Evolutionary conservation across 352 stramenopile genomes (phyloP).

Genomic region (Elongisporangium senticosum): DNA sequence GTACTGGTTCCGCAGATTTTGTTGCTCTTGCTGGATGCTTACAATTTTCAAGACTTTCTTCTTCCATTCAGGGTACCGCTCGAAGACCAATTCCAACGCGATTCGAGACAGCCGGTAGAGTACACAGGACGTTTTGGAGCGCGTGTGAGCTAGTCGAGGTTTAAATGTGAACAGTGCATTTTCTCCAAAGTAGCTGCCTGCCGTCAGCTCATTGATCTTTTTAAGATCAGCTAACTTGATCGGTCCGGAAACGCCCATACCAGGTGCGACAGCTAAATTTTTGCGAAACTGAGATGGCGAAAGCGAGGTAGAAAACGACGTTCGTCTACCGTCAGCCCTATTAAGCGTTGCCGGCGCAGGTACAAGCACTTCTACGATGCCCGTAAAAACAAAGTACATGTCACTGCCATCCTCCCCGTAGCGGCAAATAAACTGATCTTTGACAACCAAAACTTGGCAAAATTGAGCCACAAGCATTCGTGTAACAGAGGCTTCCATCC

Average conservation of each 20-base stretch:
- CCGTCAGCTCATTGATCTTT: constrained; percentile 53
- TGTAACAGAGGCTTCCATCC: constrained; percentile 43
- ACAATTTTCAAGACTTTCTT: constrained; percentile 48
- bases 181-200: constrained; percentile 54
- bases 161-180: constrained; percentile 5
- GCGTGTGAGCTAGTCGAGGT: constrained; percentile 27
- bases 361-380: constrained; percentile 44
- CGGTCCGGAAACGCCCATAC: neutral
- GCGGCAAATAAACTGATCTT: constrained; percentile 39
- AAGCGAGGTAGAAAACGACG: constrained; percentile 3
- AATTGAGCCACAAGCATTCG: constrained; percentile 53
- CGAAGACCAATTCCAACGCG: constrained; percentile 55
- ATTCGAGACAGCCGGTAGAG: constrained; percentile 44
- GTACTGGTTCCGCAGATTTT: constrained; percentile 49
- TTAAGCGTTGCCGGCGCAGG: constrained; percentile 21
- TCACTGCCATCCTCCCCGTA: constrained; percentile 43
- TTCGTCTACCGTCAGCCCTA: constrained; percentile 10
- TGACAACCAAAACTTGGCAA: constrained; percentile 36
- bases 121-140: constrained; percentile 48
- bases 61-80: constrained; percentile 61
- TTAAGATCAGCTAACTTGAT: constrained; percentile 15
- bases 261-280: neutral
- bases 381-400: constrained; percentile 62
- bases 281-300: constrained; percentile 7
- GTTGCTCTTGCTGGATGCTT: constrained; percentile 44